phyloP scores from a whole-genome alignment of 257 asterid species.

The Solanum dulcamara region DNA sequence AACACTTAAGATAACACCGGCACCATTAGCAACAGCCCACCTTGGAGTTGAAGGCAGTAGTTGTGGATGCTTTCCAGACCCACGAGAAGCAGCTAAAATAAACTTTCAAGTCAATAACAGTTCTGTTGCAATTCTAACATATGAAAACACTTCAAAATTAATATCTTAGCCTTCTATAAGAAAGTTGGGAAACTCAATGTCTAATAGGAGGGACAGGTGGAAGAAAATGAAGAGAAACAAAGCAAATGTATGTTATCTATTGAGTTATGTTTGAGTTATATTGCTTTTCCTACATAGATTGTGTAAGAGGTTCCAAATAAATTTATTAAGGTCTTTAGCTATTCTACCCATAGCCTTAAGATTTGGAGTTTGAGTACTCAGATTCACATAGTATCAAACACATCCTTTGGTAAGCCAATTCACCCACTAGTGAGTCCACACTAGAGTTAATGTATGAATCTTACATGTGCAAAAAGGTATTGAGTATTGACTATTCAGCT shows the following conservation, averaged over 20 bases:
- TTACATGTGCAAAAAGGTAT: neutral
- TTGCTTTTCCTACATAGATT: neutral
- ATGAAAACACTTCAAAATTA: neutral
- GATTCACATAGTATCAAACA: neutral
- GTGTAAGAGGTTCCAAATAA: neutral
- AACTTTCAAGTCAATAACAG: neutral
- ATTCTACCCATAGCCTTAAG: neutral
- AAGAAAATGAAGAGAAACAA: neutral
- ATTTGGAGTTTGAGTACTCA: neutral
- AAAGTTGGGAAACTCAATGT: neutral
- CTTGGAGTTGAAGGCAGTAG: constrained; percentile 94
- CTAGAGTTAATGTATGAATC: neutral
- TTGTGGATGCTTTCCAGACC: constrained; percentile 99
- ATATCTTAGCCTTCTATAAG: neutral
- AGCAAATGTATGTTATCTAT: neutral
- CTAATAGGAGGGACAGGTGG: neutral
- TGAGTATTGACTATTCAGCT: neutral
- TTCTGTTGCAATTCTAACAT: neutral
- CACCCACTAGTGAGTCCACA: neutral
- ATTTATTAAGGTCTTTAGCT: neutral
- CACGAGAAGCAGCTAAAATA: constrained; percentile 77
- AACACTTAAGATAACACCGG: constrained; percentile 97
- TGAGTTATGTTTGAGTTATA: neutral
- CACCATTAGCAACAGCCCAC: constrained; percentile 99
- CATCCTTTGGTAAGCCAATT: neutral